phyloP scores from a whole-genome alignment of 2,329 filamentous ascomycete genomes.

The Chaetomium olivaceum region DNA sequence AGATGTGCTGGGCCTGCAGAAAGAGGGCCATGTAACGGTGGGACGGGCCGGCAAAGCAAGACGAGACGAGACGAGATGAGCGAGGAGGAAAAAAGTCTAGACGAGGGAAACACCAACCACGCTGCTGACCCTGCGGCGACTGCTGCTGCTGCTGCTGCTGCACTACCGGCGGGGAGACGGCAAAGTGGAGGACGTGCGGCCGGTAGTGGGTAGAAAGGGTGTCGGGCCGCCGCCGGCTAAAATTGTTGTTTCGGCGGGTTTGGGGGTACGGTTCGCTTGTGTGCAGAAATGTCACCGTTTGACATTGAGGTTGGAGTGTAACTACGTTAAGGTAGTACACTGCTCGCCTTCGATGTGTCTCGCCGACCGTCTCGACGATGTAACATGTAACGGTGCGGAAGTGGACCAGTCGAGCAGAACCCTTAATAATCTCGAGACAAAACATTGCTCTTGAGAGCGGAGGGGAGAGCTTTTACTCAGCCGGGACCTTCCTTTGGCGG shows the following conservation, averaged over 20 bases:
- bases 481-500: not conserved
- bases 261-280: not conserved
- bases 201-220: slow-evolving; percentile 15
- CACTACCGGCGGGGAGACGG: not conserved
- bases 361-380: not conserved
- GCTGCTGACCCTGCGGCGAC: not conserved
- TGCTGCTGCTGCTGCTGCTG: not conserved
- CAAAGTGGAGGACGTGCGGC: slow-evolving; percentile 7
- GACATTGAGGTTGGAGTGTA: not conserved
- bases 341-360: not conserved
- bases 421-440: not conserved
- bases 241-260: slow-evolving; percentile 1
- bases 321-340: not conserved
- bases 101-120: not conserved
- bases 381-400: not conserved
- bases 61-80: not conserved
- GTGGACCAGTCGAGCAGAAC: not conserved
- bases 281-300: not conserved
- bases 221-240: slow-evolving; percentile 24
- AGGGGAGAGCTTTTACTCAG: not conserved
- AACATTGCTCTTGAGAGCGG: not conserved
- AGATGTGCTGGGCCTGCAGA: not conserved
- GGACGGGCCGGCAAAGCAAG: slow-evolving; percentile 3
- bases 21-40: slow-evolving; percentile 12
- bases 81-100: not conserved